Conservation (phyloP, 2,329 filamentous ascomycete genomes). For the Tothia fuscella region DNA sequence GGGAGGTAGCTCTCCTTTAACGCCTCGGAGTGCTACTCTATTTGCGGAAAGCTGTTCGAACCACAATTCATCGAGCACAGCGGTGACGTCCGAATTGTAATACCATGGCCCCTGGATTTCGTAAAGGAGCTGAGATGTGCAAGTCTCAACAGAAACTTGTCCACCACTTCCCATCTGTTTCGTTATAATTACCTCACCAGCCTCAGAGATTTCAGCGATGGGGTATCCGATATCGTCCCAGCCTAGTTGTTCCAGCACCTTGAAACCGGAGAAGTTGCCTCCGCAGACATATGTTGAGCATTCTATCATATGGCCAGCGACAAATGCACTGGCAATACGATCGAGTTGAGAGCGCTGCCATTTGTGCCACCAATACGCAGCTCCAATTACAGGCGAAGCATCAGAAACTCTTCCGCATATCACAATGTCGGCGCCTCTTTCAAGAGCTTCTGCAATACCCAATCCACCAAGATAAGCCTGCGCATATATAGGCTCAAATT, state of each 20-base stretch:
- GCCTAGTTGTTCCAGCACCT: conserved; percentile 21
- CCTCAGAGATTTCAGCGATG: conserved; percentile 22
- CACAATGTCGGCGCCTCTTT: conserved; percentile 31
- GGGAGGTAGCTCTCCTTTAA: conserved; percentile 33
- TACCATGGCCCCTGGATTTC: conserved; percentile 46
- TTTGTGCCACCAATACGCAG: conserved; percentile 33
- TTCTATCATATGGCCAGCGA: conserved; percentile 34
- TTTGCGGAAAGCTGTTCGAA: conserved; percentile 40
- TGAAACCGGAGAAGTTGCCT: conserved; percentile 34
- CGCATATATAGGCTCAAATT: conserved; percentile 23
- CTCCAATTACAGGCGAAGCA: conserved; percentile 32
- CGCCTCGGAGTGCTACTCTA: conserved; percentile 36
- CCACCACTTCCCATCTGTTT: conserved; percentile 21
- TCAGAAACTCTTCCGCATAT: conserved; percentile 34
- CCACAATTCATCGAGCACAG: conserved; percentile 36
- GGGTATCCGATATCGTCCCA: conserved; percentile 26
- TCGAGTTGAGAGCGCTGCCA: conserved; percentile 29
- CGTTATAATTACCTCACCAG: conserved; percentile 23
- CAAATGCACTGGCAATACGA: conserved; percentile 31
- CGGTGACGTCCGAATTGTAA: conserved; percentile 46
- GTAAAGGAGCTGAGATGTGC: conserved; percentile 39
- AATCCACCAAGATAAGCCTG: conserved; percentile 32
- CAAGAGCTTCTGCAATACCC: conserved; percentile 30
- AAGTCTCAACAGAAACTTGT: conserved; percentile 33
- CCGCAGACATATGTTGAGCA: conserved; percentile 32